Base-by-base conservation (phyloP, 805 yeast species). In the Ogataea chonburiensis region DNA sequence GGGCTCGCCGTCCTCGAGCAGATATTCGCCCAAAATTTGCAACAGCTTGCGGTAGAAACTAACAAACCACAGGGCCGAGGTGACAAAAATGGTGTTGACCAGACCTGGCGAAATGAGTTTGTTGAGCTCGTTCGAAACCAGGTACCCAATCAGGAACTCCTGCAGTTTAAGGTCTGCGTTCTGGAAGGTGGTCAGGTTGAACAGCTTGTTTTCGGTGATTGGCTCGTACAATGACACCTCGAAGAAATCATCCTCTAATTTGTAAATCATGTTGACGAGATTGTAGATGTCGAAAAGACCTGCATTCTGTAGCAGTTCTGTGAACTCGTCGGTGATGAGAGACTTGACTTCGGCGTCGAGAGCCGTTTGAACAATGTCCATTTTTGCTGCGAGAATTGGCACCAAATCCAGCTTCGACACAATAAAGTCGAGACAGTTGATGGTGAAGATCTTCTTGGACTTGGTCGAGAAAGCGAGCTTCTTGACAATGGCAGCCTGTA, bases 221-320 rank as follows among this genome's bases (percentile, higher is more conserved):
- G 89, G 82, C 39, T 76, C 65, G 55, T 84, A 85, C 52, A 82
- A 68, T 15, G 76, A 70, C 19, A 75, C 76, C 35, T 82, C 80
- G 43, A 75, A 74, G 36, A 66, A 63, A 17, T 78, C 77, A 34
- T 77, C 84, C 34, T 66, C 69, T 13, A 81, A 58, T 10, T 84
- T 81, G 56, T 75, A 79, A n/a, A 84, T 79, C 82, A 83, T 78
- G 50, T 80, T 79, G 40, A 81, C 66, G 32, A 83, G 58, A 52
- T 81, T 83, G 53, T 69, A 76, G 47, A 73, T 77, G 37, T 81
- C 75, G n/a, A 64, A 65, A 20, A 83, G 56, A 0, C 75, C 75
- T 16, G 85, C 73, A 25, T 68, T 72, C 12, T 64, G 60, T 24
- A 83, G 59, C 11, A 82, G 58, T 2, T 61, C 53, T 13, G 64